A percentile compares a stretch with the other conserved stretches of the same genome.
Evolutionary conservation across 129 eudicot species (phyloP).

Genomic region (Helichrysum umbraculigerum): DNA sequence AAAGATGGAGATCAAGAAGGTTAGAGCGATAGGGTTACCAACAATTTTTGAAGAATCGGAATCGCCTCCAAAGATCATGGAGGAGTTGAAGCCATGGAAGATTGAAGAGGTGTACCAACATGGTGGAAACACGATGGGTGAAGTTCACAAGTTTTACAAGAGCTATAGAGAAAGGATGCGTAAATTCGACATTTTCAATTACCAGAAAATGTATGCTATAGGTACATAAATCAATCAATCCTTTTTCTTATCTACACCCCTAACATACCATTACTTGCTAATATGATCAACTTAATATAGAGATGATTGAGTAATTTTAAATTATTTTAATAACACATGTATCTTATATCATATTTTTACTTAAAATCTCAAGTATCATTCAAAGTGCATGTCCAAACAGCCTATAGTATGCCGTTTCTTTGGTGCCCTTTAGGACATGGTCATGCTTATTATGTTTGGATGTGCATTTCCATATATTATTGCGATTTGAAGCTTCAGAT

Average conservation of each 20-base stretch:
- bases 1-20: constrained; percentile 85
- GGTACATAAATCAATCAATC: constrained; percentile 41
- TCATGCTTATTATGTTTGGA: constrained; percentile 12
- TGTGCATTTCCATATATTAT: not conserved
- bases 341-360: no score
- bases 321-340: not conserved
- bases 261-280: not conserved
- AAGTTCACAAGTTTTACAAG: constrained; percentile 87
- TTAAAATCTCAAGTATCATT: no score
- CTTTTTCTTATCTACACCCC: constrained; percentile 14
- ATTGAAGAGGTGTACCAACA: constrained; percentile 68
- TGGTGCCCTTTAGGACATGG: not conserved
- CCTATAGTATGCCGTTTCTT: not conserved
- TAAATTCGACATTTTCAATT: constrained; percentile 88
- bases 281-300: not conserved
- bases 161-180: constrained; percentile 87
- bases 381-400: not conserved
- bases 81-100: constrained; percentile 94
- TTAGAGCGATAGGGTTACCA: constrained; percentile 79
- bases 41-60: constrained; percentile 94
- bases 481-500: not conserved
- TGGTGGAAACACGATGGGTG: constrained; percentile 52
- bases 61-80: constrained; percentile 64
- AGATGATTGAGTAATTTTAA: not conserved
- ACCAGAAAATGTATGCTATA: constrained; percentile 98